Evolutionary conservation across 768 basidiomycete species (phyloP), one percentile per base, ranked within the genome.

Genomic region (Auricularia heimuer): DNA sequence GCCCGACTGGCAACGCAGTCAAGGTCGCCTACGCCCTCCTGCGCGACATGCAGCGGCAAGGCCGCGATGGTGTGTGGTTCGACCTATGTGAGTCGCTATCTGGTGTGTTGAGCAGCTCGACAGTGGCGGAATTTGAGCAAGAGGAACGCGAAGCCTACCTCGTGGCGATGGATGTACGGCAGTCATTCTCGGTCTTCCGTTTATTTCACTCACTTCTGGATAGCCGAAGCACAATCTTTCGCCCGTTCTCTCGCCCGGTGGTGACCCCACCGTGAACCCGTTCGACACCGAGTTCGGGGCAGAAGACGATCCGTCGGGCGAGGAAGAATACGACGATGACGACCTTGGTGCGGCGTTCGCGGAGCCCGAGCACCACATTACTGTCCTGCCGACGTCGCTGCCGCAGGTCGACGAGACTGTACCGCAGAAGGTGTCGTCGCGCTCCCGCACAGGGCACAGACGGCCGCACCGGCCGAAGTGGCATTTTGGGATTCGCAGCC

Each of bases 401-500:
- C 86, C 83, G 65, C 87, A 90, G 69, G 86, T 89, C 12, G 80
- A 86, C 0, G 85, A 87, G 2, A 90, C 88, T 60, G 82, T 82
- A 18, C 82, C 83, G 45, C 85, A 79, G 37, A 75, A 82, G 36
- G 81, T 80, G 70, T 71, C 71, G 73, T 72, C n/a, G 68, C 72
- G 83, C 54, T 79, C 81, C 45, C 73, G 73, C 68, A 76, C 75
- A 62, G 69, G 71, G 24, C 85, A 81, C 70, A 85, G 86, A 78
- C 90, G 87, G 73, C 83, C 85, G 64, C 85, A 88, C 66, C 85
- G 89, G 67, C 90, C 90, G 16, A 89, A 93, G 68, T 98, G 97
- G 97, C 97, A 99, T 74, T 99, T 98, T 71, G 97, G 97, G 7
- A 98, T 99, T 47, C 83, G 97, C 37, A 94, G 92, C 69, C 82